Base-by-base conservation (phyloP, 1,139 yeast species). In the Pichia sp. region DNA sequence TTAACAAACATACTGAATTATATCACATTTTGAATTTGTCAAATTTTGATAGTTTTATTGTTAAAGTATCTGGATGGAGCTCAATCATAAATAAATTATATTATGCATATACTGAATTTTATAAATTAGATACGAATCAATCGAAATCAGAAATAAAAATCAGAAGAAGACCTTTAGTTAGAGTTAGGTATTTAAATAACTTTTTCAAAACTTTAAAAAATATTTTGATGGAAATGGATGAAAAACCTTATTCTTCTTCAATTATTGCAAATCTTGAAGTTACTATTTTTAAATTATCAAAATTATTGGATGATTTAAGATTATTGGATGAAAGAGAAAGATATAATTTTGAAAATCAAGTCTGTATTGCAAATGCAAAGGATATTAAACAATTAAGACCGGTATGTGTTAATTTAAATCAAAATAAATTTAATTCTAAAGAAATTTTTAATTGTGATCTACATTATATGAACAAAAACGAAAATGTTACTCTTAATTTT, bases 91-190 rank as follows among this genome's bases (percentile, higher is more conserved):
- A 43, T 11, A 47, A 48, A 11, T 16, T 48, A 22, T 62, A 62
- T 43, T 20, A 33, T 2, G 35, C 46, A 23, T 73, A 71, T 49
- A 52, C 67, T 34, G 46, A 53, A 11, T 47, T 53, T 20, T 72
- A 68, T 55, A 52, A 47, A 27, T 54, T 63, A 33, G 61, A 60
- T 37, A 48, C 59, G 1, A 63, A 61, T 30, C 70, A 68, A 34
- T 46, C 68, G 2, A 62, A 65, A 6, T 57, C 64, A 4, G 67
- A 66, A 46, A 54, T 63, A 16, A 59, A 59, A 32, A 53, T 70
- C 26, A 63, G 64, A 43, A 64, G 70, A 47, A 61, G 67, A 20
- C 78, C 78, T 4, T 50, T 73, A 31, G 58, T 66, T 12, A 63
- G 73, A 45, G 53, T 72, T 16, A 54, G 64, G 11, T 62, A 64